A percentile compares a stretch with the other conserved stretches of the same genome.
Conservation (phyloP, 192 early-diverging fungal genomes). For the Coemansia sp. region DNA sequence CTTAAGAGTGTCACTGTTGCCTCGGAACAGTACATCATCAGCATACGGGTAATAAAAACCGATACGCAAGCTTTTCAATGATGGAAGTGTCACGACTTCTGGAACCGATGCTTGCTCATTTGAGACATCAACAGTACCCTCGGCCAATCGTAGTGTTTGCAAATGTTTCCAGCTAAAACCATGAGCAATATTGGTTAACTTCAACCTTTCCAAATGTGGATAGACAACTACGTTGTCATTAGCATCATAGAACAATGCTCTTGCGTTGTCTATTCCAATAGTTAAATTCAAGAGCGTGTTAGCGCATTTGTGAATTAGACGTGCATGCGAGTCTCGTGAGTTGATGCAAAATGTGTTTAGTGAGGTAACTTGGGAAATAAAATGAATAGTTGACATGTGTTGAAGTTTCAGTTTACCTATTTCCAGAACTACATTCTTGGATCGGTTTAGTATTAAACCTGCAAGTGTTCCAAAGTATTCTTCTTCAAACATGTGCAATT, state of each 20-base stretch:
- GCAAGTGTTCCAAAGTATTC: no score
- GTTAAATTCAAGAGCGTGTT: neutral
- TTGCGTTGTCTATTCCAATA: neutral
- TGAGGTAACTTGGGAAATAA: neutral
- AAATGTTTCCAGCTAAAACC: no score
- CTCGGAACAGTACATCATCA: no score
- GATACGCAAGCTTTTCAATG: neutral
- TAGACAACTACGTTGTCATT: neutral
- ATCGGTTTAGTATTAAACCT: no score
- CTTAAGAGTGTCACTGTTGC: no score
- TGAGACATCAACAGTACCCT: neutral
- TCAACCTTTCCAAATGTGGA: neutral
- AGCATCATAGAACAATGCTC: neutral
- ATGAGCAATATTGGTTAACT: no score
- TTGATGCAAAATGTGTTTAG: neutral
- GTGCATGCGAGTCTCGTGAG: neutral
- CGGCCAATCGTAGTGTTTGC: neutral
- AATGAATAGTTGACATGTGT: neutral
- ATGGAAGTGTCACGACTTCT: neutral
- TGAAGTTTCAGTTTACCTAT: no score
- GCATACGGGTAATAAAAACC: no score
- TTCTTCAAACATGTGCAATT: no score
- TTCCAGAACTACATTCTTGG: no score
- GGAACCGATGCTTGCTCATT: neutral
- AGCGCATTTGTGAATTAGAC: neutral